Evolutionary conservation across 2,329 filamentous ascomycete species (phyloP).

Genomic region (Colletotrichum siamense): DNA sequence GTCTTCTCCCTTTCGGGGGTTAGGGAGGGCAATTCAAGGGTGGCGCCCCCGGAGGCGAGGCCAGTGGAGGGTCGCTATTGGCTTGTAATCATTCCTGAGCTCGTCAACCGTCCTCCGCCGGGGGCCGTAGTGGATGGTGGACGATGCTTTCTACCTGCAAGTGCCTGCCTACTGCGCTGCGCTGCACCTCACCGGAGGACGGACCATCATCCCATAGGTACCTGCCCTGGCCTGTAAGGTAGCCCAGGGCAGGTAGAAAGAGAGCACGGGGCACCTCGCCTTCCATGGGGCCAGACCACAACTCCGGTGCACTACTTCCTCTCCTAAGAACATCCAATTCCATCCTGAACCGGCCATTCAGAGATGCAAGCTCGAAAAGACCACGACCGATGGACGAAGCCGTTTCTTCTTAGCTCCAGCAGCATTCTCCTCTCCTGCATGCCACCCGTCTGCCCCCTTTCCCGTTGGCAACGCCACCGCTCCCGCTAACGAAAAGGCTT

Average conservation of each 20-base stretch:
- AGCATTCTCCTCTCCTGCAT: neutral
- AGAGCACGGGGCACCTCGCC: neutral
- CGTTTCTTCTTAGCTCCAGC: neutral
- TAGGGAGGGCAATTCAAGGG: neutral
- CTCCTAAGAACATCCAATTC: neutral
- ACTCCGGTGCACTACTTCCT: neutral
- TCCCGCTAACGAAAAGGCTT: neutral
- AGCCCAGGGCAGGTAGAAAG: neutral
- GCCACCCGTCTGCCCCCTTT: neutral
- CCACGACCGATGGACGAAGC: neutral
- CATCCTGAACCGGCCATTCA: neutral
- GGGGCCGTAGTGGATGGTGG: neutral
- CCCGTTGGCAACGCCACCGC: neutral
- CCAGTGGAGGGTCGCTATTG: neutral
- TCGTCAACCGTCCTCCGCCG: neutral
- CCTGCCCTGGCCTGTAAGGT: neutral
- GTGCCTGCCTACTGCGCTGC: neutral
- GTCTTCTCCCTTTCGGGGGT: neutral
- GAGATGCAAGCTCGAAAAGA: neutral
- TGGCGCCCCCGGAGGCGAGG: neutral
- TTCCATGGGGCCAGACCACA: neutral
- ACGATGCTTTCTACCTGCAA: neutral
- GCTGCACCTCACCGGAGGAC: neutral
- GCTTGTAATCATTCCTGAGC: neutral
- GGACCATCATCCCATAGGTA: neutral